A percentile compares a stretch with the other conserved stretches of the same genome.
These are phyloP conservation scores for Trichoderma afroharzianum DNA, from an alignment of 2,329 filamentous ascomycete species.

Conservation along the genomic window DNA sequence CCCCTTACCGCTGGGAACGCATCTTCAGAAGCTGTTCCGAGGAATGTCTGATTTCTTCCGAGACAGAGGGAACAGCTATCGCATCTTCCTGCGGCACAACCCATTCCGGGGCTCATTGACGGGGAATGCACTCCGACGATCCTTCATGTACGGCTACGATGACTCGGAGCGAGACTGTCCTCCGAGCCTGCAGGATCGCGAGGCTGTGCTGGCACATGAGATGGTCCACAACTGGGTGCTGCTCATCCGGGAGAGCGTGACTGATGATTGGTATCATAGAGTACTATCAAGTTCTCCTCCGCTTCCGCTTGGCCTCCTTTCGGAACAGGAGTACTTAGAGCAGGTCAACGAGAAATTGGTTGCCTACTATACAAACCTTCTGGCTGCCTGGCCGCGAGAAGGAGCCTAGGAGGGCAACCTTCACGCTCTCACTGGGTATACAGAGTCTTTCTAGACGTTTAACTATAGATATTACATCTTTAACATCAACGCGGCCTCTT, in stretches of 20 bases:
- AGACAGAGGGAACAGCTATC: background rate
- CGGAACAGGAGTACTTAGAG: background rate
- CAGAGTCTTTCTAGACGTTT: background rate
- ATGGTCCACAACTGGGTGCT: background rate
- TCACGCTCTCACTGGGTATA: background rate
- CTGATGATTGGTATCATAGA: background rate
- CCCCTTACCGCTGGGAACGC: background rate
- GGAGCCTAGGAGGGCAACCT: background rate
- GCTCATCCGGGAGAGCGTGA: background rate
- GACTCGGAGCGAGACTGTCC: background rate
- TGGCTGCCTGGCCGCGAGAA: background rate
- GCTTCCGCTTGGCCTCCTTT: background rate
- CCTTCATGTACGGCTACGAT: background rate
- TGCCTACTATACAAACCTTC: background rate
- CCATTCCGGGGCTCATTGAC: background rate
- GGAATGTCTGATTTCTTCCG: background rate
- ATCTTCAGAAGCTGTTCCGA: background rate
- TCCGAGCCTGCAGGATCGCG: background rate
- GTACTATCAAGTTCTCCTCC: background rate
- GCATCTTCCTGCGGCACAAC: background rate
- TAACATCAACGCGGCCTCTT: too few species aligned
- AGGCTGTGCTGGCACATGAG: background rate
- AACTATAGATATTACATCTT: background rate
- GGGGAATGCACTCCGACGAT: background rate
- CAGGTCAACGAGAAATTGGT: background rate